A percentile compares a stretch with the other conserved stretches of the same genome.
Conservation (phyloP, 2,329 filamentous ascomycete genomes). For the Epichloe sp. region DNA sequence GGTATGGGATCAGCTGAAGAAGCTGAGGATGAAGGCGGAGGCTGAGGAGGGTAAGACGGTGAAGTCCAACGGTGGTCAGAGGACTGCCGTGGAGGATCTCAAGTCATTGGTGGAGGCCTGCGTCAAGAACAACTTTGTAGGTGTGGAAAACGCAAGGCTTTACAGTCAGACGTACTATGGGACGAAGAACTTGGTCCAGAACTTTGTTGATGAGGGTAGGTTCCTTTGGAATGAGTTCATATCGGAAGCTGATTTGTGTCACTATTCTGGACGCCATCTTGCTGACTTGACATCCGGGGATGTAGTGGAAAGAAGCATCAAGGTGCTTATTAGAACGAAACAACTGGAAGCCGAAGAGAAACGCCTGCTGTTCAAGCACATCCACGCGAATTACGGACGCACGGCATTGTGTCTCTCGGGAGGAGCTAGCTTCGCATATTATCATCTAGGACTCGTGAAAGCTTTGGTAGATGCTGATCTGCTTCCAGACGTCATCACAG, state of each 20-base stretch:
- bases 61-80: constrained; percentile 22
- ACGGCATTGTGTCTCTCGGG: constrained; percentile 89
- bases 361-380: constrained; percentile 68
- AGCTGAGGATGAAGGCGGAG: constrained; percentile 47
- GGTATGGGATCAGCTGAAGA: constrained; percentile 63
- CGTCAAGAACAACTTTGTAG: constrained; percentile 95
- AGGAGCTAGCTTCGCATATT: constrained; percentile 89
- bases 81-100: constrained; percentile 56
- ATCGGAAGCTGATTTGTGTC: background rate
- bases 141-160: constrained; percentile 83
- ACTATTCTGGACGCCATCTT: too few species aligned
- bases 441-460: constrained; percentile 87
- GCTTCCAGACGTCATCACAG: constrained; percentile 87
- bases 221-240: background rate
- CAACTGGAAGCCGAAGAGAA: constrained; percentile 63
- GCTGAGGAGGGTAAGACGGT: constrained; percentile 28
- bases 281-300: background rate
- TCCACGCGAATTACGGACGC: constrained; percentile 81
- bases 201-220: constrained; percentile 71
- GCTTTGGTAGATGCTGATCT: constrained; percentile 76
- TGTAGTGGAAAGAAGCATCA: constrained; percentile 50
- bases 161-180: constrained; percentile 97
- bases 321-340: constrained; percentile 53
- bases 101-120: constrained; percentile 72
- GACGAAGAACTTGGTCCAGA: constrained; percentile 88